Evolutionary conservation across 352 stramenopile species (phyloP).

Genomic region (Phytopythium chamaehyphon): DNA sequence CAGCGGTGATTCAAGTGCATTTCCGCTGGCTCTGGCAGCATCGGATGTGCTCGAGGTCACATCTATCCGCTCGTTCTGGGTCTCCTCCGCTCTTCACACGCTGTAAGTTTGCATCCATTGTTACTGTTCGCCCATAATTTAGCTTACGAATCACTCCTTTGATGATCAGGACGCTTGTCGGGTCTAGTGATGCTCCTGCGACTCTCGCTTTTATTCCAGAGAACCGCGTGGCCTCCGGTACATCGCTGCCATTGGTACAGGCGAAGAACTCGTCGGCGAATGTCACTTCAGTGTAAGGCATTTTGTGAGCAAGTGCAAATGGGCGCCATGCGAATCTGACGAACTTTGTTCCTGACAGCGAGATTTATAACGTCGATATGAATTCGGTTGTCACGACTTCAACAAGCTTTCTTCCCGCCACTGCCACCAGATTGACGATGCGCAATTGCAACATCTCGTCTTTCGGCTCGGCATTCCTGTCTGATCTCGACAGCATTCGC

Average conservation of each 20-base stretch:
- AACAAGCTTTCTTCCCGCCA: slow-evolving; percentile 27
- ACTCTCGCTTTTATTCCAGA: slow-evolving; percentile 24
- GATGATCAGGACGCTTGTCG: slow-evolving; percentile 11
- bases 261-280: slow-evolving; percentile 15
- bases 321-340: background rate
- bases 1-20: slow-evolving; percentile 9
- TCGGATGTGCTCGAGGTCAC: slow-evolving; percentile 18
- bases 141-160: background rate
- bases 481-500: slow-evolving; percentile 18
- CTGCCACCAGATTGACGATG: slow-evolving; percentile 32
- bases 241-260: slow-evolving; percentile 18
- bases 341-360: background rate
- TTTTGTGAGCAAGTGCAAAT: background rate
- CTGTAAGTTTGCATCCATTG: slow-evolving; percentile 3
- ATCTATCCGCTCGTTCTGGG: slow-evolving; percentile 26
- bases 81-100: slow-evolving; percentile 23
- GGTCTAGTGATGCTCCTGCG: slow-evolving; percentile 8
- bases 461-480: slow-evolving; percentile 25
- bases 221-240: slow-evolving; percentile 15
- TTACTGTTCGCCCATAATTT: background rate
- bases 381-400: slow-evolving; percentile 15
- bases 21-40: slow-evolving; percentile 17
- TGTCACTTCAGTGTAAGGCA: slow-evolving; percentile 19
- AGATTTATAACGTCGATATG: slow-evolving; percentile 29
- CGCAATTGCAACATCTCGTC: slow-evolving; percentile 44